Base-by-base conservation (phyloP, 2,329 filamentous ascomycete genomes). In the Neonectria sp. region DNA sequence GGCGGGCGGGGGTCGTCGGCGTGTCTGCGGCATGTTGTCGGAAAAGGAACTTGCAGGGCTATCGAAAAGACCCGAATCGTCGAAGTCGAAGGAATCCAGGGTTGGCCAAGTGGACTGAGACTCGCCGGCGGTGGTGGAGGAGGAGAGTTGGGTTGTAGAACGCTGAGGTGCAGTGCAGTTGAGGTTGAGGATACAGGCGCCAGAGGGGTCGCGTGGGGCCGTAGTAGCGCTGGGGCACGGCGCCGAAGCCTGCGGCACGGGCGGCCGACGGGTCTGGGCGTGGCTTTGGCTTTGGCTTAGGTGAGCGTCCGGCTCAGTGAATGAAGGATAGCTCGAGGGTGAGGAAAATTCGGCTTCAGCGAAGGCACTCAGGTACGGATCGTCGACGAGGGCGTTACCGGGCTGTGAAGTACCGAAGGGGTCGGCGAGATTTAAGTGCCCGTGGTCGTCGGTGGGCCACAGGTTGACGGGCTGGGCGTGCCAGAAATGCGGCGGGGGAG, bases 241-340 rank as follows among this genome's bases (percentile, higher is more conserved):
- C 55, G 61, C 52, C 48, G 55, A 67, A 69, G 71, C 69, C 73
- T 71, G 24, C 24, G 49, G 37, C 35, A 55, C 49, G 12, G 40
- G 51, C 49, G 24, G 31, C 11, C n/a, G 51, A 35, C n/a, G 40
- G 40, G 40, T 53, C 31, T 33, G 31, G 29, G 51, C 11, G 51
- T 15, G 35, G 60, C 57, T 33, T 24, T 15, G 35, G 60, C 57
- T 33, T 24, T 68, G 67, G 33, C 17, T 31, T 51, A 60, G 71
- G 27, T 55, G 73, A 62, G 64, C 57, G 60, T 55, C 60, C 21
- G 64, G 40, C 58, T 66, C 63, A 15, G 67, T 71, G 65, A 81
- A 78, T 45, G 75, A 69, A 6, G 79, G 78, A 56, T 81, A 82
- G 15, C 69, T 75, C 24, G 81, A 81, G 25, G 80, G 80, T 3